phyloP scores from a whole-genome alignment of 352 stramenopile species.

The Phytopythium montanum region DNA sequence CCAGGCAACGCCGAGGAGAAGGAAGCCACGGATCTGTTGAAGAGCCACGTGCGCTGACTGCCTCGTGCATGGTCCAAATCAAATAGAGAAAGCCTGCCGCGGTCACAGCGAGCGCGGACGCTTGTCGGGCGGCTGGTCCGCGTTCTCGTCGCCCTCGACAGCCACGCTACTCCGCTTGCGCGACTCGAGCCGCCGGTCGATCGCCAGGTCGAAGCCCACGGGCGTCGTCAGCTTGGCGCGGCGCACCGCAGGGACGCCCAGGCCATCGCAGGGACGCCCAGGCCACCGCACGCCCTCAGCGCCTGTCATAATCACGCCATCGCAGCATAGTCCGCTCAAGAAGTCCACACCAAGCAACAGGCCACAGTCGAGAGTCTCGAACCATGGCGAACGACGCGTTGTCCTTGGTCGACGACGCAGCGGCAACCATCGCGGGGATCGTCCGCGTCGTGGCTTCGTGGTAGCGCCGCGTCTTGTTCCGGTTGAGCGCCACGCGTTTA shows the following conservation, averaged over 20 bases:
- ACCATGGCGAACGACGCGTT: slow-evolving; percentile 31
- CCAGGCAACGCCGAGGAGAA: no score
- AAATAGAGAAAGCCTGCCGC: background rate
- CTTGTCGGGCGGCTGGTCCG: background rate
- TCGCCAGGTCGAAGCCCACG: slow-evolving; percentile 62
- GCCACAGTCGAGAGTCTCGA: background rate
- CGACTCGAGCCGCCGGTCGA: slow-evolving; percentile 23
- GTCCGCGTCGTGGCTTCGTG: slow-evolving; percentile 53
- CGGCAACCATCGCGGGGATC: slow-evolving; percentile 11
- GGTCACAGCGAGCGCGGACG: slow-evolving; percentile 1
- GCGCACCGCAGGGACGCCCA: slow-evolving; percentile 65
- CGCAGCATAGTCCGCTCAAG: no score
- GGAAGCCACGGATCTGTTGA: background rate
- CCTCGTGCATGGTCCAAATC: slow-evolving; percentile 1
- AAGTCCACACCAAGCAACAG: background rate
- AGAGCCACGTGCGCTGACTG: background rate
- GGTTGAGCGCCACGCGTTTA: slow-evolving; percentile 49
- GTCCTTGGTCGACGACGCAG: slow-evolving; percentile 22
- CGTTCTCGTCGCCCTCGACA: slow-evolving; percentile 8
- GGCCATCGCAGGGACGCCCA: slow-evolving; percentile 64
- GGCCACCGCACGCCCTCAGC: slow-evolving; percentile 50
- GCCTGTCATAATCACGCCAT: slow-evolving; percentile 17
- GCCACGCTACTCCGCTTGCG: slow-evolving; percentile 28
- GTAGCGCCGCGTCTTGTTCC: slow-evolving; percentile 61
- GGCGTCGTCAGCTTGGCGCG: slow-evolving; percentile 63